Evolutionary conservation across 2,329 filamentous ascomycete genomes (phyloP).

Genomic region (Thelonectria olida): DNA sequence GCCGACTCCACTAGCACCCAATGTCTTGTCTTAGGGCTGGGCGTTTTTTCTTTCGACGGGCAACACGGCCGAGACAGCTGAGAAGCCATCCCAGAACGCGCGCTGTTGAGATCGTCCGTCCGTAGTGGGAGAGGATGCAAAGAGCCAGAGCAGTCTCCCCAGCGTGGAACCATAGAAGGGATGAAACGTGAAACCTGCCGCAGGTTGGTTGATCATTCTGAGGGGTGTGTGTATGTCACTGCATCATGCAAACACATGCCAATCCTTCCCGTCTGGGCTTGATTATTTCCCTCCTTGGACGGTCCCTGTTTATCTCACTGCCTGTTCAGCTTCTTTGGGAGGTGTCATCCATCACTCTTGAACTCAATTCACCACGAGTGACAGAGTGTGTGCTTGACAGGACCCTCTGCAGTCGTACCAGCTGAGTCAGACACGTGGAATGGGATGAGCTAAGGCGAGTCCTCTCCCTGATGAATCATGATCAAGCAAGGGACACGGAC

Average conservation of each 20-base stretch:
- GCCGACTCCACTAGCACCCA: background rate
- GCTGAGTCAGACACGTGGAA: conserved; percentile 23
- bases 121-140: too few species aligned
- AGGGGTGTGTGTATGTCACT: background rate
- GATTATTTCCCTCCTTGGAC: conserved; percentile 9
- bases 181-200: conserved; percentile 34
- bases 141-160: background rate
- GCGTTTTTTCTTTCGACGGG: background rate
- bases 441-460: conserved; percentile 7
- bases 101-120: too few species aligned
- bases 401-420: too few species aligned
- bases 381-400: too few species aligned
- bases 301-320: background rate
- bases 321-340: background rate
- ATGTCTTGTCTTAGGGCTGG: too few species aligned
- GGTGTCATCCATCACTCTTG: background rate
- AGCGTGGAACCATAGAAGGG: conserved; percentile 11
- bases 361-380: too few species aligned
- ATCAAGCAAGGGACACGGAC: background rate
- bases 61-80: too few species aligned
- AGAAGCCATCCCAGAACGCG: too few species aligned
- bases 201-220: conserved; percentile 16
- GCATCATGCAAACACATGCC: background rate
- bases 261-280: conserved; percentile 17
- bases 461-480: too few species aligned